Base-by-base conservation (phyloP, 768 basidiomycete species). In the Plicaturopsis crispa region DNA sequence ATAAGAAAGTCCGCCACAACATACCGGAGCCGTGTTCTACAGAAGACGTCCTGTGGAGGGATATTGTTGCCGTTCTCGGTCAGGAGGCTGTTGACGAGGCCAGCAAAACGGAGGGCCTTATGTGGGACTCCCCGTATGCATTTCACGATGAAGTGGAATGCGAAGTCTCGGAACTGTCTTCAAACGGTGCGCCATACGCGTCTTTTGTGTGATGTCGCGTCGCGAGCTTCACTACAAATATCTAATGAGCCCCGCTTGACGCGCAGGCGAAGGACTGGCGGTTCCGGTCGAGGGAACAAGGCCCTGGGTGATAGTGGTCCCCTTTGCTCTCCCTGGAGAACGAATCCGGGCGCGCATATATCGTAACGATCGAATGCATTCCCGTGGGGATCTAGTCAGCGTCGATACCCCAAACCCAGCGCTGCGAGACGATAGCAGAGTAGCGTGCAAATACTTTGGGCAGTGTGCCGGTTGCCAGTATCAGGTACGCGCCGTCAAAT, bases 391-490 rank as follows among this genome's bases (percentile, higher is more conserved):
- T 48, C 67, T 91, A 1, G 26, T 94, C 4, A 66, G 73, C 33
- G 65, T 92, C 19, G 42, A 84, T 23, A 59, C 57, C 1, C 74
- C 80, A n/a, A 91, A 84, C 54, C 43, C 54, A 0, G 71, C 69
- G 26, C 60, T 84, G 39, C 65, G 92, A 37, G 86, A 91, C 47
- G 65, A 75, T 47, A 67, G 57, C 20, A 64, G 75, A 17, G 72
- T 86, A 0, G 66, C 70, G 44, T 98, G 94, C 62, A 75, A 78
- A 44, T 92, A 98, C 55, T 98, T 96, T 63, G 84, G 84, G 0
- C 66, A 63, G 26, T 98, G 93, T 58, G 87, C 77, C 1, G 94
- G 94, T 2, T 99, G 94, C 55, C 94, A 98, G 58, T 90, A 91
- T 55, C 92, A 96, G 67, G 88, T 84, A 28, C 12, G 63, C 48